Percentiles rank a stretch among this genome's conserved stretches.
phyloP scores from a whole-genome alignment of 805 yeast genomes.

The Cephaloascus fragrans region DNA sequence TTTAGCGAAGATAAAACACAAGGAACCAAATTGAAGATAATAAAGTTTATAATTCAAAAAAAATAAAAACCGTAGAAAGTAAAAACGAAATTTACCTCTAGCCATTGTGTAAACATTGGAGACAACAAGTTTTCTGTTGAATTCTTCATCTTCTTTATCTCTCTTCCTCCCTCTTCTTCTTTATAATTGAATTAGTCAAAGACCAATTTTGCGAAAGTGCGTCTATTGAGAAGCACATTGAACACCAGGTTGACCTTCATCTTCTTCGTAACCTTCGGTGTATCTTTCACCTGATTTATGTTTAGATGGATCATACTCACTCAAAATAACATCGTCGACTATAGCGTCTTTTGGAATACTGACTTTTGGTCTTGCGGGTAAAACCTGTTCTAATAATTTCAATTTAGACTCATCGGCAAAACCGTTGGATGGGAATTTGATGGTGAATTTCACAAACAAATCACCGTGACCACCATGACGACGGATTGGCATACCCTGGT shows the following conservation, averaged over 20 bases:
- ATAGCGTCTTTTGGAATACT: slow-evolving; percentile 62
- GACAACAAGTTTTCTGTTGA: no score
- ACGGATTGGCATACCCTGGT: slow-evolving; percentile 96
- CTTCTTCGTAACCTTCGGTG: slow-evolving; percentile 34
- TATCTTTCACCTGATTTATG: slow-evolving; percentile 34
- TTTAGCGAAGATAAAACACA: no score
- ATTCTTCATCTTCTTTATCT: background rate
- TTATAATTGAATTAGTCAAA: no score
- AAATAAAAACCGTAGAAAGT: no score
- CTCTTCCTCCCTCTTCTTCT: no score
- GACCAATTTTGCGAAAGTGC: no score
- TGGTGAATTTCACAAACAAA: slow-evolving; percentile 73
- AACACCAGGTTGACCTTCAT: slow-evolving; percentile 25
- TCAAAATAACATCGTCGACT: slow-evolving; percentile 72
- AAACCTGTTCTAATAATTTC: slow-evolving; percentile 58
- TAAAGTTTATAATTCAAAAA: no score
- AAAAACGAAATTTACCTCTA: no score
- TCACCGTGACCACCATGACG: slow-evolving; percentile 86
- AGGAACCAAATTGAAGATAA: no score
- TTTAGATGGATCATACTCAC: slow-evolving; percentile 57
- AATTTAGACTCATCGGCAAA: slow-evolving; percentile 71
- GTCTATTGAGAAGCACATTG: slow-evolving; percentile 15
- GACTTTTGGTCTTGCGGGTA: slow-evolving; percentile 66
- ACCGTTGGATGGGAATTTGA: slow-evolving; percentile 76
- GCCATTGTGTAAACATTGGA: no score